Evolutionary conservation across 345 rosid genomes (phyloP).

Genomic region (Dipteronia sinensis): DNA sequence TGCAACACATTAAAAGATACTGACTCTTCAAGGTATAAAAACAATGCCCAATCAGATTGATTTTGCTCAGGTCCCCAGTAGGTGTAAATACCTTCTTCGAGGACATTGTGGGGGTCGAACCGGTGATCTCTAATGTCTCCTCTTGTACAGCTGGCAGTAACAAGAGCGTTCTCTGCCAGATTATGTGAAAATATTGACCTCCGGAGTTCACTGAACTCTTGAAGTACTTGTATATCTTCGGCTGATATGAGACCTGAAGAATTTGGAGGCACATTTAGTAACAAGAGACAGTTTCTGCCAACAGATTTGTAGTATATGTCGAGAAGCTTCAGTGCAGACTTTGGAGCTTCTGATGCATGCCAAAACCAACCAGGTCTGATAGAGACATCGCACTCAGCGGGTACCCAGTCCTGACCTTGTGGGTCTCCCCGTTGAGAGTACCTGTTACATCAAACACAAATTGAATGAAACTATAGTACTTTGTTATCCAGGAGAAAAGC

Average conservation of each 20-base stretch:
- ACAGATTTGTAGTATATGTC: slow-evolving; percentile 77
- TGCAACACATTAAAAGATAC: slow-evolving; percentile 71
- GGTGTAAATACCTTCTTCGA: slow-evolving; percentile 57
- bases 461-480: slow-evolving; percentile 1
- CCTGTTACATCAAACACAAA: slow-evolving; percentile 36
- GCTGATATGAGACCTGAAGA: slow-evolving; percentile 81
- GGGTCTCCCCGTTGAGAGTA: slow-evolving; percentile 68
- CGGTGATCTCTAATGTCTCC: slow-evolving; percentile 32
- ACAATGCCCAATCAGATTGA: slow-evolving; percentile 49
- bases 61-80: slow-evolving; percentile 89
- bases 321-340: slow-evolving; percentile 67
- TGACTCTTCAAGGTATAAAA: slow-evolving; percentile 46
- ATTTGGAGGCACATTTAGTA: slow-evolving; percentile 86
- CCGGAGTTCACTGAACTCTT: slow-evolving; percentile 57
- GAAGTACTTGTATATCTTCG: slow-evolving; percentile 67
- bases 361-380: slow-evolving; percentile 96
- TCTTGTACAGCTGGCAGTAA: slow-evolving; percentile 61
- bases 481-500: background rate
- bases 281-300: slow-evolving; percentile 75
- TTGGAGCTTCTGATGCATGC: slow-evolving; percentile 82
- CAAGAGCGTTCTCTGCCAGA: slow-evolving; percentile 44
- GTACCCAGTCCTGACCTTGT: slow-evolving; percentile 77
- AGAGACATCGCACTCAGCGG: slow-evolving; percentile 91
- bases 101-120: slow-evolving; percentile 52
- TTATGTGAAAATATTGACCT: slow-evolving; percentile 62